phyloP scores from a whole-genome alignment of 2,329 filamentous ascomycete species.

The Trichothecium roseum region DNA sequence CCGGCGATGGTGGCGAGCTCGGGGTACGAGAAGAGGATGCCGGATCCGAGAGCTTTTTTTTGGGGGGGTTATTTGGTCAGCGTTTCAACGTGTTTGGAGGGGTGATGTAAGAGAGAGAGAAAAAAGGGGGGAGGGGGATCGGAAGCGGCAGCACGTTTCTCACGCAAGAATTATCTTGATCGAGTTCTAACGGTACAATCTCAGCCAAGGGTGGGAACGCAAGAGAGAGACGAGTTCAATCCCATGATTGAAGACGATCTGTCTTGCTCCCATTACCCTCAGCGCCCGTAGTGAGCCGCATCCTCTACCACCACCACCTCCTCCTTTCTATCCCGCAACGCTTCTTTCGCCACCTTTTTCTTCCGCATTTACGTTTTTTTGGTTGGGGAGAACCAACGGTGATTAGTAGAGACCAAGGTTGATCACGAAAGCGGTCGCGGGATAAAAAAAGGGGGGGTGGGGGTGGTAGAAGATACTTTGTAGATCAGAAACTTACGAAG shows the following conservation, averaged over 20 bases:
- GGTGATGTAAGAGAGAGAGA: constrained; percentile 13
- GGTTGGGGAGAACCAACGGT: too few relatives aligned
- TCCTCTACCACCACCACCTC: constrained; percentile 27
- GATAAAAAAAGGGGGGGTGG: too few relatives aligned
- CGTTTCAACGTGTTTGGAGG: constrained; percentile 11
- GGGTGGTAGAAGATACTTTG: too few relatives aligned
- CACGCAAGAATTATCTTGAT: constrained; percentile 99
- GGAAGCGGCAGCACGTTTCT: constrained; percentile 90
- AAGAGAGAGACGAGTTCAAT: constrained; percentile 14
- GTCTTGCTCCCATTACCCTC: constrained; percentile 36
- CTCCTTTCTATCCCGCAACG: constrained; percentile 17
- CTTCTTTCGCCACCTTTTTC: constrained; percentile 7
- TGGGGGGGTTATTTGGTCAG: constrained; percentile 25
- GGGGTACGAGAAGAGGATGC: constrained; percentile 75
- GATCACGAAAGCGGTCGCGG: too few relatives aligned
- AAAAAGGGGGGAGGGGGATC: constrained; percentile 20
- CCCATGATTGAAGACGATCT: constrained; percentile 1
- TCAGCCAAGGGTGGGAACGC: constrained; percentile 61
- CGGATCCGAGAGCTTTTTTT: constrained; percentile 63
- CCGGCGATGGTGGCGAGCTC: constrained; percentile 70
- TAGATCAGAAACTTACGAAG: too few relatives aligned
- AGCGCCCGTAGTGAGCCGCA: constrained; percentile 81
- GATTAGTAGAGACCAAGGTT: too few relatives aligned
- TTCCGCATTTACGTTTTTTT: constrained; percentile 2
- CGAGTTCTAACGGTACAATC: constrained; percentile 94